phyloP scores from a whole-genome alignment of 192 early-diverging fungal genomes.

The Coemansia sp. region DNA sequence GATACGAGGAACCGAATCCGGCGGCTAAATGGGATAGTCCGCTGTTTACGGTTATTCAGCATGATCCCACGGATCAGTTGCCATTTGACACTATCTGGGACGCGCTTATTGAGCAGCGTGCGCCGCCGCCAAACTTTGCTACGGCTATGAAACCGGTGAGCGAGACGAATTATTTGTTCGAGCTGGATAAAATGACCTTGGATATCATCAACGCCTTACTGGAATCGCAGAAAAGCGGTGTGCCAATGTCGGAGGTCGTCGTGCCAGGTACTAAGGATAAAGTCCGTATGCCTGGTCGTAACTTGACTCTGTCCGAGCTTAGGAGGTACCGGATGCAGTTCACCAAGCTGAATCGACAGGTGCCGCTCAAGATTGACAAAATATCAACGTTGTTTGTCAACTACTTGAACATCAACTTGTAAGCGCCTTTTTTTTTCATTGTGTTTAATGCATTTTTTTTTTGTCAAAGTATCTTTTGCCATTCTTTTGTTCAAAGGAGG shows the following conservation, averaged over 20 bases:
- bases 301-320: slow-evolving; percentile 78
- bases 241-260: slow-evolving; percentile 57
- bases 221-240: slow-evolving; percentile 73
- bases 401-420: slow-evolving; percentile 87
- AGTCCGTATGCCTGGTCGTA: slow-evolving; percentile 67
- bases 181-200: slow-evolving; percentile 82
- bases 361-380: slow-evolving; percentile 68
- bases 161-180: slow-evolving; percentile 89
- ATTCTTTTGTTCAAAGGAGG: not conserved
- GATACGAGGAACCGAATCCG: slow-evolving; percentile 95
- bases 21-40: slow-evolving; percentile 95
- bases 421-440: not conserved
- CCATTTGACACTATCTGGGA: slow-evolving; percentile 76
- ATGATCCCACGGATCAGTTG: slow-evolving; percentile 58
- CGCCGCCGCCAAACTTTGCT: slow-evolving; percentile 81
- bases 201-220: slow-evolving; percentile 77
- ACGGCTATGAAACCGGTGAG: slow-evolving; percentile 88
- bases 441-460: not conserved
- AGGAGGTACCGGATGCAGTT: slow-evolving; percentile 81
- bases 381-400: slow-evolving; percentile 87
- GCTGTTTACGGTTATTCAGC: slow-evolving; percentile 83
- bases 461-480: not conserved
- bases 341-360: slow-evolving; percentile 84
- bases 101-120: slow-evolving; percentile 69
- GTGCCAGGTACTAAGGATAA: slow-evolving; percentile 59